These are phyloP conservation scores for Colletotrichum costaricense DNA, from an alignment of 2,329 filamentous ascomycete genomes.

Conservation along the genomic window DNA sequence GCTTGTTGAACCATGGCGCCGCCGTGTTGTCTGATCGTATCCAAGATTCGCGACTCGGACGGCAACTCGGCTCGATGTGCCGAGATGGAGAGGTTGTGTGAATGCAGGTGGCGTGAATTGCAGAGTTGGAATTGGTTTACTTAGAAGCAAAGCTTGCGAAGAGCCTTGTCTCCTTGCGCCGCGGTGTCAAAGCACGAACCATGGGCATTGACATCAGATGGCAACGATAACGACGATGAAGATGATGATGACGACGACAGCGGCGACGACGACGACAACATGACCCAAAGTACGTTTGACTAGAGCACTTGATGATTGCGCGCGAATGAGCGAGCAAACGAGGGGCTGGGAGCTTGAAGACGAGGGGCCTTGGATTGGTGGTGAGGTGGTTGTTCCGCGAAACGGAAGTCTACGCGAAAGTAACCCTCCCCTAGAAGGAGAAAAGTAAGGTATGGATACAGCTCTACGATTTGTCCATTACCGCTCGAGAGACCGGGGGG, in stretches of 20 bases:
- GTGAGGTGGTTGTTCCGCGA: not conserved
- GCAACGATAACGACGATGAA: not conserved
- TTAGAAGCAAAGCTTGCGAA: constrained; percentile 20
- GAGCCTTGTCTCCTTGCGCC: constrained; percentile 24
- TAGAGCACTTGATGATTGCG: not conserved
- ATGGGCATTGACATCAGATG: constrained; percentile 20
- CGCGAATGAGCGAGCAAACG: not conserved
- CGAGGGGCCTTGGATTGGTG: not conserved
- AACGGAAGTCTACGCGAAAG: not conserved
- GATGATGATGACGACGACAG: not conserved
- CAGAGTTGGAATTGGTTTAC: not conserved
- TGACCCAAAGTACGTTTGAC: not conserved
- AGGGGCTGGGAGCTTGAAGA: not conserved
- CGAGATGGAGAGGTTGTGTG: not conserved
- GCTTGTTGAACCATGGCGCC: constrained; percentile 1
- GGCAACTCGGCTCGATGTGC: constrained; percentile 1
- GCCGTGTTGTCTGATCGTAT: not conserved
- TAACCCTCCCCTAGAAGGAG: not conserved
- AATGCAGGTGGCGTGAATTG: not conserved
- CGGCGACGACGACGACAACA: not conserved
- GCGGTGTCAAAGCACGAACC: constrained; percentile 20
- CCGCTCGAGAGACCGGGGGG: not conserved
- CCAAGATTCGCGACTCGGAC: not conserved
- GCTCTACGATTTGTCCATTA: not conserved
- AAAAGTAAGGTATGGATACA: not conserved